These are phyloP conservation scores for Microsporum ferrugineum DNA, from an alignment of 2,329 filamentous ascomycete genomes.

Conservation along the genomic window DNA sequence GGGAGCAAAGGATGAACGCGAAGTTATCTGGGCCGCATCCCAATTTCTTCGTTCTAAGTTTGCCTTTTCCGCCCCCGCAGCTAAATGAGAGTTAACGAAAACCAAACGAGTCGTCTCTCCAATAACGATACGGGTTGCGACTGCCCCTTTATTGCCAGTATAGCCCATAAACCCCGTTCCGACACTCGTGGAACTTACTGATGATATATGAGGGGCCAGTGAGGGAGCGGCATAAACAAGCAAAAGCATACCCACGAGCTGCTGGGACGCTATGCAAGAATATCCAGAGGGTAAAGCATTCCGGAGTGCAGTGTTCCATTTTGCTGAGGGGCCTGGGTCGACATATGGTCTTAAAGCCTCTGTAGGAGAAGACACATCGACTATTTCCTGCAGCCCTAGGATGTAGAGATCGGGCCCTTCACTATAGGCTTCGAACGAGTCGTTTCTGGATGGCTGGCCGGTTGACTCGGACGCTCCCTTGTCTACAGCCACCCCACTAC, in stretches of 20 bases:
- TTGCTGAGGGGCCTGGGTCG: constrained; percentile 58
- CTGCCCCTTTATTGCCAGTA: constrained; percentile 90
- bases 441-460: background rate
- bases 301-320: constrained; percentile 70
- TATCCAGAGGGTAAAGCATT: constrained; percentile 68
- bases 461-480: background rate
- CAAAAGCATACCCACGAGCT: constrained; percentile 73
- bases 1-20: constrained; percentile 66
- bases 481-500: too few species aligned
- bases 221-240: constrained; percentile 75
- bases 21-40: constrained; percentile 71
- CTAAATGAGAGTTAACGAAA: constrained; percentile 84
- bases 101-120: constrained; percentile 82
- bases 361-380: constrained; percentile 64
- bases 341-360: constrained; percentile 68
- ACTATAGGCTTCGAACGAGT: constrained; percentile 39
- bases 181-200: constrained; percentile 69
- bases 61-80: constrained; percentile 68
- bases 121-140: constrained; percentile 67
- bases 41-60: constrained; percentile 76
- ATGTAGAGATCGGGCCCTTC: constrained; percentile 80
- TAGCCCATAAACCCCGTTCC: constrained; percentile 87
- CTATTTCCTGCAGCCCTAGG: constrained; percentile 81
- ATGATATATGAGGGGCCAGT: constrained; percentile 61
- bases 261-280: constrained; percentile 63